Conservation (phyloP, 306 rosid species). For the Gastrolobium bilobum region DNA sequence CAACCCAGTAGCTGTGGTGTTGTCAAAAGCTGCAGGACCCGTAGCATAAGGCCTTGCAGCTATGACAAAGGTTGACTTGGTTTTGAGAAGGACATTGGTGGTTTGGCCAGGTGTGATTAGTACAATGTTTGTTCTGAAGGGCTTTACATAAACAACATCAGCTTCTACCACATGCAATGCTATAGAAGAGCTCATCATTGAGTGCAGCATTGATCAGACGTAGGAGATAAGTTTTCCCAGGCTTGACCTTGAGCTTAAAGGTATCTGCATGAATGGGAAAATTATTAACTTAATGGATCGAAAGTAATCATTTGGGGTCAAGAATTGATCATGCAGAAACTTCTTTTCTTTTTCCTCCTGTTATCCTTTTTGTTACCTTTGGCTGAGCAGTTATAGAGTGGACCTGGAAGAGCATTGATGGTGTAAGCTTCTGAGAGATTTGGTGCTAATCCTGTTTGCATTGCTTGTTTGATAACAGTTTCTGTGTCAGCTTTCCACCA, state of each 20-base stretch:
- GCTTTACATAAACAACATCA: conserved; percentile 63
- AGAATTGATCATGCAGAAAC: no score
- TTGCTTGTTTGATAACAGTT: conserved; percentile 58
- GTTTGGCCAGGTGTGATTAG: conserved; percentile 68
- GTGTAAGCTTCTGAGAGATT: no score
- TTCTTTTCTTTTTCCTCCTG: no score
- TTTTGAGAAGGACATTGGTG: conserved; percentile 58
- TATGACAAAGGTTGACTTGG: conserved; percentile 59
- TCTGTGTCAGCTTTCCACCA: conserved; percentile 75
- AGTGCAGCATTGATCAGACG: conserved; percentile 61
- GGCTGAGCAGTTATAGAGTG: conserved; percentile 56
- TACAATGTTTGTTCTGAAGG: conserved; percentile 54
- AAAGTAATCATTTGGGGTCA: no score
- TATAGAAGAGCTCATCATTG: conserved; percentile 60
- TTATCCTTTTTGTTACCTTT: conserved; percentile 43
- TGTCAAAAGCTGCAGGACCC: conserved; percentile 64
- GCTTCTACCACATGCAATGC: conserved; percentile 67
- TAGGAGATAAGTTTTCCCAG: conserved; percentile 59
- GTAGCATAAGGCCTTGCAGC: conserved; percentile 60
- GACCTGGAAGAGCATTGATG: conserved; percentile 71
- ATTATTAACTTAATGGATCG: neutral
- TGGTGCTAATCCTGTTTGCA: conserved; percentile 59
- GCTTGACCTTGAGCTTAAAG: conserved; percentile 56
- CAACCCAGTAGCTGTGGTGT: conserved; percentile 59
- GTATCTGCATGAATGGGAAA: conserved; percentile 44